Percentiles rank a stretch among this genome's conserved stretches.
These are phyloP conservation scores for Gorgonomyces haynaldii DNA, from an alignment of 192 early-diverging fungal genomes.

Conservation along the genomic window DNA sequence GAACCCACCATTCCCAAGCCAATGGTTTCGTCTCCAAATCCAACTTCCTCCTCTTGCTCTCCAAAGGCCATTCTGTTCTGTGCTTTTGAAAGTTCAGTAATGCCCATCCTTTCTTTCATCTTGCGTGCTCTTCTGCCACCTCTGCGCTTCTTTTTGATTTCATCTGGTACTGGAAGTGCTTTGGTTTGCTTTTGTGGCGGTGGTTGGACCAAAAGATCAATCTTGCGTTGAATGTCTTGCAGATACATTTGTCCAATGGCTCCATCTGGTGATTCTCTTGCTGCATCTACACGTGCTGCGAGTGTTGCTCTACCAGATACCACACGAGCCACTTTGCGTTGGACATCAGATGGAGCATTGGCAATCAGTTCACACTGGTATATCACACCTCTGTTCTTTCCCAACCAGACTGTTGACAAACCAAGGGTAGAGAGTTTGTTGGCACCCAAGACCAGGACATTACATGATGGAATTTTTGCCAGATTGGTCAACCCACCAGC, in stretches of 20 bases:
- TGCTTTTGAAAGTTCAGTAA: conserved; percentile 80
- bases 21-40: conserved; percentile 68
- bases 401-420: conserved; percentile 50
- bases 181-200: conserved; percentile 76
- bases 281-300: conserved; percentile 78
- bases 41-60: conserved; percentile 78
- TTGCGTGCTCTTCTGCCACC: conserved; percentile 82
- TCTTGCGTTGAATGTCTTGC: conserved; percentile 73
- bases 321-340: conserved; percentile 66
- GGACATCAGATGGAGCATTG: conserved; percentile 56
- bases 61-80: conserved; percentile 89
- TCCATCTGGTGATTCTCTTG: conserved; percentile 59
- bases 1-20: conserved; percentile 79
- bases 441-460: conserved; percentile 60
- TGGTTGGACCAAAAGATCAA: conserved; percentile 76
- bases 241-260: conserved; percentile 55
- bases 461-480: conserved; percentile 83
- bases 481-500: conserved; percentile 80
- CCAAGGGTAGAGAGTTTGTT: conserved; percentile 47
- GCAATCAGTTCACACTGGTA: conserved; percentile 66
- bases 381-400: conserved; percentile 69
- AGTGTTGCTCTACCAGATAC: conserved; percentile 73
- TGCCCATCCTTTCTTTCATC: conserved; percentile 68
- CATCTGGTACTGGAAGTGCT: conserved; percentile 83
- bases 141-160: conserved; percentile 79